Conservation (phyloP, 352 stramenopile species). For the Phytophthora sansomeana region DNA sequence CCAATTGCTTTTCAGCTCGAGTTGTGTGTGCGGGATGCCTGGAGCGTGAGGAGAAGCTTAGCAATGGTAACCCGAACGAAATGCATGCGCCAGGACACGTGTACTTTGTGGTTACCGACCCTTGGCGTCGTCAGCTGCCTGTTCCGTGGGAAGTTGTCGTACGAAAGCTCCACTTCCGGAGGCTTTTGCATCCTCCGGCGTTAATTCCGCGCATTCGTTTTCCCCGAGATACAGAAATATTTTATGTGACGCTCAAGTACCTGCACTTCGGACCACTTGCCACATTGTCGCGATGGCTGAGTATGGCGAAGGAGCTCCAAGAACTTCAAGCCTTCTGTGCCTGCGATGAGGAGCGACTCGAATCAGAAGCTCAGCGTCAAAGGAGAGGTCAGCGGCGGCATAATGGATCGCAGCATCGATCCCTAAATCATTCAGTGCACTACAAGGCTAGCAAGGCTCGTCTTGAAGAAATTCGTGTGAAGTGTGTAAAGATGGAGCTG, state of each 20-base stretch:
- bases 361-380: slow-evolving; percentile 42
- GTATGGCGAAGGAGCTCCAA: slow-evolving; percentile 63
- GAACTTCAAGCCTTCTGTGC: slow-evolving; percentile 72
- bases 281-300: slow-evolving; percentile 60
- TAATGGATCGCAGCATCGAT: slow-evolving; percentile 25
- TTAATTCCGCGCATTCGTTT: slow-evolving; percentile 67
- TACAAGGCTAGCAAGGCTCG: slow-evolving; percentile 69
- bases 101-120: slow-evolving; percentile 65
- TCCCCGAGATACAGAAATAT: slow-evolving; percentile 60
- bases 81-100: slow-evolving; percentile 71
- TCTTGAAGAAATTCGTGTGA: slow-evolving; percentile 56
- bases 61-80: slow-evolving; percentile 50
- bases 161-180: slow-evolving; percentile 44
- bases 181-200: slow-evolving; percentile 58
- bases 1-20: slow-evolving; percentile 61
- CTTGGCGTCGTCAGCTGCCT: slow-evolving; percentile 51
- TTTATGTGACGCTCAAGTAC: slow-evolving; percentile 71
- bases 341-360: slow-evolving; percentile 63
- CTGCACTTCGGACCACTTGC: slow-evolving; percentile 74
- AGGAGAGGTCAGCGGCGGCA: slow-evolving; percentile 18
- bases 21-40: slow-evolving; percentile 64
- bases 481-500: slow-evolving; percentile 60
- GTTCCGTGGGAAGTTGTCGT: slow-evolving; percentile 17
- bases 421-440: slow-evolving; percentile 60
- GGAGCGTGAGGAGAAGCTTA: slow-evolving; percentile 51